Evolutionary conservation across 163 green algal species (phyloP).

Genomic region (Prototheca wickerhamii): DNA sequence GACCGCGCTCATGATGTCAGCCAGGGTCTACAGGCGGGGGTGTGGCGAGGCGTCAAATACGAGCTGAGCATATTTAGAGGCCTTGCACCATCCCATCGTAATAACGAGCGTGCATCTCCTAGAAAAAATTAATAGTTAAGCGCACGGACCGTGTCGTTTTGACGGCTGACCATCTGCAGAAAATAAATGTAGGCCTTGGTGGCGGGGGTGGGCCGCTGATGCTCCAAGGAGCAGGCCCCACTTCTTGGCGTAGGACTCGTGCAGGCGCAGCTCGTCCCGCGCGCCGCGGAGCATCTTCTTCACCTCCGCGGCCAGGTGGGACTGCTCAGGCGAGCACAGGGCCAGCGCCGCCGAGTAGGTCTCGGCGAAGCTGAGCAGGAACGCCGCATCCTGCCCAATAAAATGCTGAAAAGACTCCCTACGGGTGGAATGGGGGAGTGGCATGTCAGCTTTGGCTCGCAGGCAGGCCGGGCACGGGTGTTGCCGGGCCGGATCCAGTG

Average conservation of each 20-base stretch:
- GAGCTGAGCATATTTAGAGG: too few species aligned
- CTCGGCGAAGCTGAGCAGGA: conserved; percentile 52
- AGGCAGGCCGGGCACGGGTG: too few species aligned
- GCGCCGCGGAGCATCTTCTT: conserved; percentile 20
- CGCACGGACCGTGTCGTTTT: neutral
- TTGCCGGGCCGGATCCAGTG: neutral
- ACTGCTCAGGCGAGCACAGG: conserved; percentile 19
- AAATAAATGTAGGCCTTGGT: conserved; percentile 16
- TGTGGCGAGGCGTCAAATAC: too few species aligned
- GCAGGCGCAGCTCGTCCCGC: conserved; percentile 32
- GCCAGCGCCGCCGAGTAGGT: conserved; percentile 46
- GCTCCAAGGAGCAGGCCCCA: conserved; percentile 27
- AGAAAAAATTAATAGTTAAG: too few species aligned
- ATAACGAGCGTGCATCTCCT: too few species aligned
- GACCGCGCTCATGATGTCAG: conserved; percentile 46
- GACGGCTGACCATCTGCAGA: conserved; percentile 4
- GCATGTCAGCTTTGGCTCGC: too few species aligned
- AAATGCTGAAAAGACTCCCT: conserved; percentile 63
- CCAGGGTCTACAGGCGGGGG: conserved; percentile 5
- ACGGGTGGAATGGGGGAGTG: neutral
- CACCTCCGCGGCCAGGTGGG: conserved; percentile 7
- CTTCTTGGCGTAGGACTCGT: conserved; percentile 26
- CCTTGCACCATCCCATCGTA: too few species aligned
- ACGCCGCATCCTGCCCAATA: conserved; percentile 58
- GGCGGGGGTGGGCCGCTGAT: conserved; percentile 13